Conservation (phyloP, 306 rosid species). For the peach (Prunus persica) region DNA sequence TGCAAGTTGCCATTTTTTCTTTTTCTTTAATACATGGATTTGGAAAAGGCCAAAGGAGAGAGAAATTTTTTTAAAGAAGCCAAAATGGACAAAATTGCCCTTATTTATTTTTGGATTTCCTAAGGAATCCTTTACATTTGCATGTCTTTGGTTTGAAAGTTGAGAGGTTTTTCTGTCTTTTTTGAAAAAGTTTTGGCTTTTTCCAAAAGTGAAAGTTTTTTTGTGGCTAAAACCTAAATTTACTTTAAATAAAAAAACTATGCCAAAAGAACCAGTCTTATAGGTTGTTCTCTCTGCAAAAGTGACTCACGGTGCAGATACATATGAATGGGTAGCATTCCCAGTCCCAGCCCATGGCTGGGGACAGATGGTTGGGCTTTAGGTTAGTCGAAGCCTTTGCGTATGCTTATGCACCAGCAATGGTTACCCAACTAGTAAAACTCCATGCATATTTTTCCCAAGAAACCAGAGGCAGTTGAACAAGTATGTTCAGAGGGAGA, state of each 20-base stretch:
- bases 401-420: neutral
- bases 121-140: no score
- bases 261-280: neutral
- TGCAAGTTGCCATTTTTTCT: neutral
- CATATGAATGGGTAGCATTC: neutral
- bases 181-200: no score
- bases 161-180: no score
- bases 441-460: neutral
- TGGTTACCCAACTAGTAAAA: neutral
- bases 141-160: no score
- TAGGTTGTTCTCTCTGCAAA: neutral
- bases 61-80: no score
- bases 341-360: neutral
- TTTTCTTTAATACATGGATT: no score
- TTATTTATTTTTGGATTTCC: no score
- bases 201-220: no score
- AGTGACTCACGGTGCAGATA: neutral
- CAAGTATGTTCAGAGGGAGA: neutral
- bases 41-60: no score
- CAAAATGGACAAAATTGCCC: no score
- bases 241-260: no score
- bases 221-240: no score
- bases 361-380: neutral
- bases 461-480: neutral
- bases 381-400: neutral